Conservation (phyloP, 768 basidiomycete species). For the Lentinula raphanica region DNA sequence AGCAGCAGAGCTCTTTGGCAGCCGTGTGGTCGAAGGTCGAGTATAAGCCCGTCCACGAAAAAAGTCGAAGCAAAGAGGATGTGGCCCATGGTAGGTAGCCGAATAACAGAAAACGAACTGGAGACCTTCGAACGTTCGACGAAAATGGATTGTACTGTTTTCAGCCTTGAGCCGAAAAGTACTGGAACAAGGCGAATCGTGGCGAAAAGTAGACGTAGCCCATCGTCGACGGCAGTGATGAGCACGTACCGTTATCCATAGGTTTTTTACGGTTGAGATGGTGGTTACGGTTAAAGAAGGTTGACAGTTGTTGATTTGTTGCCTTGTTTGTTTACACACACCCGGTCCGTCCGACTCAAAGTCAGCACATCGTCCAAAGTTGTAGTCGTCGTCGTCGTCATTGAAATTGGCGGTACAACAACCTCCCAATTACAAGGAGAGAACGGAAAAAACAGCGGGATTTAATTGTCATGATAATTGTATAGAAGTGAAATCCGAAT, state of each 20-base stretch:
- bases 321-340: too few relatives aligned
- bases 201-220: conserved; percentile 47
- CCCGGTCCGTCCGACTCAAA: too few relatives aligned
- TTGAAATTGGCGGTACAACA: too few relatives aligned
- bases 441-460: too few relatives aligned
- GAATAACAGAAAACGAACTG: conserved; percentile 1
- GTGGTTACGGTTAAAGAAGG: not conserved
- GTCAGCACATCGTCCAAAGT: too few relatives aligned
- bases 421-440: too few relatives aligned
- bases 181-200: conserved; percentile 10
- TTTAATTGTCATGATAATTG: too few relatives aligned
- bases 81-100: not conserved
- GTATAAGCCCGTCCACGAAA: not conserved
- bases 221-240: conserved; percentile 73
- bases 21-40: not conserved
- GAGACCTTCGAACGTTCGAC: conserved; percentile 1
- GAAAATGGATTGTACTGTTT: not conserved
- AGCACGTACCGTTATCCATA: conserved; percentile 62
- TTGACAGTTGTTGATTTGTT: not conserved
- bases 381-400: too few relatives aligned
- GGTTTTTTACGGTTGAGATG: not conserved
- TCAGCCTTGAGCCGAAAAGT: conserved; percentile 3
- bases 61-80: not conserved
- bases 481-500: too few relatives aligned
- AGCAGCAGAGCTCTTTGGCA: too few relatives aligned